Conservation (phyloP, 2,329 filamentous ascomycete genomes). For the Venturia oleaginea region DNA sequence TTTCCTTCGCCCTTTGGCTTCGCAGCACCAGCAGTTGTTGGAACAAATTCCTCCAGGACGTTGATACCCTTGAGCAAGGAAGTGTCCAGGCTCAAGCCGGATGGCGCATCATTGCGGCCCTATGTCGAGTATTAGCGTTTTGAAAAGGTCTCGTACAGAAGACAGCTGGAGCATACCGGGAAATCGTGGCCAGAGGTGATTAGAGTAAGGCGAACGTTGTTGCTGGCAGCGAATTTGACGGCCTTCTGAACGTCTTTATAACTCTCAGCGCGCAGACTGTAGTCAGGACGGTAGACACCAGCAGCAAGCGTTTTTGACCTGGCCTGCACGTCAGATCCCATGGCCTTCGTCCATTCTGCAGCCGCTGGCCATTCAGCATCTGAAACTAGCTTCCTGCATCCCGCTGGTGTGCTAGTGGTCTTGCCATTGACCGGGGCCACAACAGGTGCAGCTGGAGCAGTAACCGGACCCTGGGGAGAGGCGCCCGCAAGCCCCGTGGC, state of each 20-base stretch:
- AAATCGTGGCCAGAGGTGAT: slow-evolving; percentile 14
- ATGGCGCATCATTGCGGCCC: background rate
- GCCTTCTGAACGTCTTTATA: slow-evolving; percentile 11
- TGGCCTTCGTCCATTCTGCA: background rate
- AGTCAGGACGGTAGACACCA: slow-evolving; percentile 17
- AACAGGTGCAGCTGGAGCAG: background rate
- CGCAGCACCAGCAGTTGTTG: background rate
- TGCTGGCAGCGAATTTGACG: slow-evolving; percentile 10
- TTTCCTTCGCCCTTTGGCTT: background rate
- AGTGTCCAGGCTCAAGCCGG: background rate
- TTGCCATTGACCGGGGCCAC: background rate
- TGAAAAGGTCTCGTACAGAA: background rate
- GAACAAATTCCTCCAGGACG: background rate
- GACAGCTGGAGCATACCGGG: background rate
- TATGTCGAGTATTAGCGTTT: background rate
- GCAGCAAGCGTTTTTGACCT: background rate
- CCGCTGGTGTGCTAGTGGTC: background rate
- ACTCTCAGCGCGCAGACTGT: background rate
- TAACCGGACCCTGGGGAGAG: background rate
- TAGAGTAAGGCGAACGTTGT: slow-evolving; percentile 11
- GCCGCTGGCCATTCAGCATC: slow-evolving; percentile 7
- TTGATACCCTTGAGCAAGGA: background rate
- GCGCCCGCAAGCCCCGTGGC: background rate
- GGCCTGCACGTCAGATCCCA: background rate
- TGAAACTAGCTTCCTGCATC: background rate